Evolutionary conservation across 306 rosid genomes (phyloP), one percentile per base, ranked within the genome.

Genomic region (Hylodesmum podocarpum): DNA sequence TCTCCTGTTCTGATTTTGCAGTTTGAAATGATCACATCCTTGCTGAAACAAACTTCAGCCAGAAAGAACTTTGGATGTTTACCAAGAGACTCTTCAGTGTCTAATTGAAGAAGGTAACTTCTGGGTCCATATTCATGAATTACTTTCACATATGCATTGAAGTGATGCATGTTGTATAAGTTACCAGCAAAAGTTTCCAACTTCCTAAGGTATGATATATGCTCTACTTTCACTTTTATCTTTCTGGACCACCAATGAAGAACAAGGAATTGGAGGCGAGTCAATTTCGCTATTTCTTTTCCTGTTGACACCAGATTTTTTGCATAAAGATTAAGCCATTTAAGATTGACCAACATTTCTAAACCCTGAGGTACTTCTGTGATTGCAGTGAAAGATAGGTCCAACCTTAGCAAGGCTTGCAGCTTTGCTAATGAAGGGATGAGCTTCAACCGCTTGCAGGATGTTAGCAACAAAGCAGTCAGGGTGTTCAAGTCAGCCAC

Each of bases 281-380:
- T 65, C 53, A 64, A 33, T 27, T 72, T 65, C 0, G 79, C 40
- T 53, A 58, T 40, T 18, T 39, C 66, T 24, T 47, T 25, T 8
- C 55, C 58, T 0, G 65, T n/a, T 8, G 40, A 31, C 22, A 73
- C 11, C 62, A 80, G 58, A 0, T 55, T 2, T 44, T 31, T 34
- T 5, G 63, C 65, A 18, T 65, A 55, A 9, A 80, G 66, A 70
- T 80, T 28, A 14, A 67, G 80, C 66, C 76, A 57, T 74, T 13
- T 46, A 8, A 80, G 70, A 34, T 57, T 67, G 18, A 53, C 65
- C 71, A 66, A 25, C 71, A 33, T 66, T 66, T 80, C 66, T 43
- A 80, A 11, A 73, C 64, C 76, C 31, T 66, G 34, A 36, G 66
- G 66, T 28, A 58, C 15, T 28, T 58, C 40, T 14, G 66, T 58